Evolutionary conservation across 2,329 filamentous ascomycete genomes (phyloP).

Genomic region (Periglandula ipomoeae): DNA sequence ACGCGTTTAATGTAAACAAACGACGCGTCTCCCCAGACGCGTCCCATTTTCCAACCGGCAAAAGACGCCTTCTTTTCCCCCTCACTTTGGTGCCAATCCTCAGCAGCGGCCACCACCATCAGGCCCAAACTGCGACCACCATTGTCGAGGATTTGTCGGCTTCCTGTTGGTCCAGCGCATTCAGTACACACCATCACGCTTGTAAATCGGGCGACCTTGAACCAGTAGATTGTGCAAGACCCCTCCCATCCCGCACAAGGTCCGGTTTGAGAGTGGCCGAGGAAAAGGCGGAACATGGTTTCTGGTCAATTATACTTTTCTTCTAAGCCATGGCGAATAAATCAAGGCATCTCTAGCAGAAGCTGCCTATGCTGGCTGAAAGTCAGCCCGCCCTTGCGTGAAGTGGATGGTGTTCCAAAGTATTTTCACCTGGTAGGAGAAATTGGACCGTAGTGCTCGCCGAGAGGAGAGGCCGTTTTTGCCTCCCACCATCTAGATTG

Average conservation of each 20-base stretch:
- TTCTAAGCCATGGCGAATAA: background rate
- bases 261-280: background rate
- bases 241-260: constrained; percentile 2
- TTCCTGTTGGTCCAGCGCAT: constrained; percentile 5
- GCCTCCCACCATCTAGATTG: background rate
- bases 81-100: background rate
- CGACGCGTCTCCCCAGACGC: constrained; percentile 6
- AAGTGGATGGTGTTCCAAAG: constrained; percentile 2
- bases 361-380: background rate
- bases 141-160: background rate
- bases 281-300: too few relatives aligned
- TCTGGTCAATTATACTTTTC: background rate
- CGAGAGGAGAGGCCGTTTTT: background rate
- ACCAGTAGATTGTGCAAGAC: background rate
- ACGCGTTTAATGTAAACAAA: constrained; percentile 8
- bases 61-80: background rate
- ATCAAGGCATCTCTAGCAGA: background rate
- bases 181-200: background rate
- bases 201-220: background rate
- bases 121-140: background rate
- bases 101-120: background rate
- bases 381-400: background rate
- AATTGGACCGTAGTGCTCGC: background rate
- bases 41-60: background rate
- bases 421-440: background rate